Base-by-base conservation (phyloP, 2,329 filamentous ascomycete genomes). In the Hypoxylon sp. region DNA sequence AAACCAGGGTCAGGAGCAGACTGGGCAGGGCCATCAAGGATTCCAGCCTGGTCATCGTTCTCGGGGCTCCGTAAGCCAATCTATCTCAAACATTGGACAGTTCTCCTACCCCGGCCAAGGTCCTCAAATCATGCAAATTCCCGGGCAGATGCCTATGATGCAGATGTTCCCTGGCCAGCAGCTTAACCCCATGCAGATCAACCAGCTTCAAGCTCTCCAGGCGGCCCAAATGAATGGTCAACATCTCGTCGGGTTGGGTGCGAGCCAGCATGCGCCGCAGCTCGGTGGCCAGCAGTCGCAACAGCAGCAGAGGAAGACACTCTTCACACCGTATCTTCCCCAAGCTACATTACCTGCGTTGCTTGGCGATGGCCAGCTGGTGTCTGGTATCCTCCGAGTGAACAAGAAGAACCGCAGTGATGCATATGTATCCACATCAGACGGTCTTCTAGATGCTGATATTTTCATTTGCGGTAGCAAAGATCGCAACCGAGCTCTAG, bases 371-470 rank as follows among this genome's bases (percentile, higher is more conserved):
- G 95, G 95, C 17, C 93, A 97, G 79, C 89, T 99, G 60, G 95
- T 99, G 56, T 94, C 94, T 65, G 95, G 95, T 81, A 93, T 97
- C 71, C 90, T 99, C 54, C 92, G 95, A 64, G 95, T 99, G 69
- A 99, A 99, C 87, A 99, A 98, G 85, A 99, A 99, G 85, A 99
- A 99, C 80, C 91, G 95, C 68, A 98, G 94, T 73, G 95, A 99
- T 79, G 95, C 95, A 26, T 99, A 99, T 74, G 95, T 99, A 57
- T 95, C 95, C 10, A 97, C 93, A 11, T 89, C 91, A 64, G 95
- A 99, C 76, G 88, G 88, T 48, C 81, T 91, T 63, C 85, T 99
- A 49, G 95, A 98, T 79, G 94, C 95, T 44, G 95, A 99, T 76
- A 99, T 99, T 75, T 99, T 99, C 80, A 99, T 99, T 74, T 99